phyloP scores from a whole-genome alignment of 208 protist species.

The Tetramitus jugosus region DNA sequence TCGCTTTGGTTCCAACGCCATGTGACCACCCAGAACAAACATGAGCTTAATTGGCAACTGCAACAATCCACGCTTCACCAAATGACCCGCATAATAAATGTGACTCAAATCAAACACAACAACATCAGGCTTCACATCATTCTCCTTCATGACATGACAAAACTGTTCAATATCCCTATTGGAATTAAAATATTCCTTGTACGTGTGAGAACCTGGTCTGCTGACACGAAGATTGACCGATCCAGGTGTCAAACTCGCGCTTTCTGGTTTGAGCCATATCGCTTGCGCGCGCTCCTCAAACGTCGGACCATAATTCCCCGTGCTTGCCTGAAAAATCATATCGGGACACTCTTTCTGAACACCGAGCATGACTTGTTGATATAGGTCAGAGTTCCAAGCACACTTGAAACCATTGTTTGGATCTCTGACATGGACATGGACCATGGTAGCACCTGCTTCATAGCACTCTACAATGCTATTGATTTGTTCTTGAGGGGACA shows the following conservation, averaged over 20 bases:
- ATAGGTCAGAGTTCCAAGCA: background rate
- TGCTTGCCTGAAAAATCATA: background rate
- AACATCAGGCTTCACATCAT: background rate
- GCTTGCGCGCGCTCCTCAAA: background rate
- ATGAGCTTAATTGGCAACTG: background rate
- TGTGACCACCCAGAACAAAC: conserved; percentile 10
- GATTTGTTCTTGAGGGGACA: background rate
- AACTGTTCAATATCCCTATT: background rate
- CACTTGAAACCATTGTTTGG: background rate
- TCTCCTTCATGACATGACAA: background rate
- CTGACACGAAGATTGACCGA: background rate
- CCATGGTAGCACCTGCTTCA: background rate
- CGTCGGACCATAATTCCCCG: background rate
- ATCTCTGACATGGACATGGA: conserved; percentile 3
- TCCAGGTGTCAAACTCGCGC: background rate
- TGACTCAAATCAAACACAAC: background rate
- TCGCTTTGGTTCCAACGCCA: background rate
- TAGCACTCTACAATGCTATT: background rate
- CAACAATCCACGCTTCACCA: background rate
- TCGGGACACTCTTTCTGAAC: background rate
- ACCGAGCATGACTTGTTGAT: background rate
- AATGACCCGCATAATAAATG: background rate
- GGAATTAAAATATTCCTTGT: background rate
- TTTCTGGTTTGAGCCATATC: background rate
- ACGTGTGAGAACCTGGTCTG: background rate